Evolutionary conservation across 228 moss, liverwort and hornwort genomes (phyloP), one percentile per base, ranked within the genome.

Genomic region (Sphagnum magellanicum): DNA sequence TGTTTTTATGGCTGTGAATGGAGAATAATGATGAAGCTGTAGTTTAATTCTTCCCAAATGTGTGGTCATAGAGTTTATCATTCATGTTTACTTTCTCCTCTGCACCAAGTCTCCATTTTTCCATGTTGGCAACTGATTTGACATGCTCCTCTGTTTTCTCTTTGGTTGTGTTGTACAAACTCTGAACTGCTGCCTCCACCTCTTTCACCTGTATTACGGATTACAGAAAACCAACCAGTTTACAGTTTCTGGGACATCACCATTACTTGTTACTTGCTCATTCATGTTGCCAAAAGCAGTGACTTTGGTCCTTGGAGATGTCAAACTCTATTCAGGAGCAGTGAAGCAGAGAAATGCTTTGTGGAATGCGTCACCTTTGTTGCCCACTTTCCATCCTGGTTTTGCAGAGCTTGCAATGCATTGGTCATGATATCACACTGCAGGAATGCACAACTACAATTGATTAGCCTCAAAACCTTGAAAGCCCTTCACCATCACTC

Each of bases 31-130:
- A 60, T 60, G 15, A 15, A 12, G 15, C 59, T 15, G 12, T 60
- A 15, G 12, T 12, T 60, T 60, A 11, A 60, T 3, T 60, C 13
- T 11, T 12, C 15, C 15, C 13, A 60, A 60, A 4, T 11, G 59
- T 12, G 15, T 12, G 59, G 15, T 11, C 59, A 11, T 60, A 15
- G 59, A 12, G 15, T 11, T 2, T 60, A 11, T 12, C 59, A 60
- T 32, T 32, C 32, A 49, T 49, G 5, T 16, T 48, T 74, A 92
- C 89, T 81, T 94, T 90, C 12, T 91, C 87, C 60, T 83, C 83
- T 48, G 53, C 84, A 14, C 75, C 74, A 50, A 17, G 47, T 32
- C 71, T 71, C 16, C 71, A 59, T 71, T 87, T 90, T 17, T 90
- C 88, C 68, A 74, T 79, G 59, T 74, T 74, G 49, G 73, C 59